Conservation (phyloP, 495 filamentous ascomycete species). For the Xylaria scruposa region DNA sequence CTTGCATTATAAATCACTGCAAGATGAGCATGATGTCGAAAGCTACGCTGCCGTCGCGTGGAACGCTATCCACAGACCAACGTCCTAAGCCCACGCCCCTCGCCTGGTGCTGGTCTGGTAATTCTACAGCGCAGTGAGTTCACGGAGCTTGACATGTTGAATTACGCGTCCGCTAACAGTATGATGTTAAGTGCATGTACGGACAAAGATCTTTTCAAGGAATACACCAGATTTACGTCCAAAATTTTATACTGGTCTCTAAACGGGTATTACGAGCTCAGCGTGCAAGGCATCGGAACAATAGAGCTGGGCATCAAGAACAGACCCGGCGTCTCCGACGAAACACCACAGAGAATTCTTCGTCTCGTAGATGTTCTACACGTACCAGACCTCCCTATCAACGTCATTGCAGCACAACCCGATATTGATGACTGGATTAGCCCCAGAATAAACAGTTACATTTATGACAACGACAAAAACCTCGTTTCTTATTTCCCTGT, state of each 20-base stretch:
- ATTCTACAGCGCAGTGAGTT: slow-evolving; percentile 1
- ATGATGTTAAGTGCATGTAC: background rate
- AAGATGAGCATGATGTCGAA: background rate
- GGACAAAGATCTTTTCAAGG: background rate
- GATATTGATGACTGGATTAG: background rate
- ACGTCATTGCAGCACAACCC: background rate
- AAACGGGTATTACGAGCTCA: background rate
- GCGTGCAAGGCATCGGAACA: background rate
- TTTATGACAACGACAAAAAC: background rate
- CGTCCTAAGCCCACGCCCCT: too few species aligned
- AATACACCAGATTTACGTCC: background rate
- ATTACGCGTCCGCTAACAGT: background rate
- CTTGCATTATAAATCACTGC: background rate
- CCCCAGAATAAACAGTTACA: background rate
- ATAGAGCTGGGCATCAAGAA: background rate
- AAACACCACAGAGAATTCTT: background rate
- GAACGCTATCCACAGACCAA: background rate
- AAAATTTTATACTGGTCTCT: background rate
- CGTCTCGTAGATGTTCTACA: background rate
- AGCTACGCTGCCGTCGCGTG: background rate
- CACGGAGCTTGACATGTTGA: background rate
- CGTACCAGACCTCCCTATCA: background rate
- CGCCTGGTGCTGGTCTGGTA: background rate
- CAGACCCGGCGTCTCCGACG: background rate
- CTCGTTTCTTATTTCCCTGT: background rate